phyloP scores from a whole-genome alignment of 2,329 filamentous ascomycete genomes.

The Calonectria ilicicola region DNA sequence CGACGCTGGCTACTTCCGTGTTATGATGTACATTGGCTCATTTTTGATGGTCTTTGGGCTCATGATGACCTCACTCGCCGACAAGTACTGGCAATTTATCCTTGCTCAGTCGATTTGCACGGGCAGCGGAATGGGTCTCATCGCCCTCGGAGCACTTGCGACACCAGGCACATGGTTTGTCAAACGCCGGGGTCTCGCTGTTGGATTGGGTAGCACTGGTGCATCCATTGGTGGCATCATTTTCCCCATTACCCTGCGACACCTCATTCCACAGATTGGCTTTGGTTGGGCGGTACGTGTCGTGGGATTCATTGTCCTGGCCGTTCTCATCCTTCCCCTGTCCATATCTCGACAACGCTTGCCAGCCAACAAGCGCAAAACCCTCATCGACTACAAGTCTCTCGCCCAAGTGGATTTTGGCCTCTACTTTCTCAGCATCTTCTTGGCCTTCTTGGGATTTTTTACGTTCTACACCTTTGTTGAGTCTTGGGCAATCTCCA shows the following conservation, averaged over 20 bases:
- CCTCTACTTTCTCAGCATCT: slow-evolving; percentile 47
- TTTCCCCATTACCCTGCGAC: slow-evolving; percentile 52
- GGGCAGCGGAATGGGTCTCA: background rate
- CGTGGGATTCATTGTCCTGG: slow-evolving; percentile 36
- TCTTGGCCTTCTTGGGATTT: slow-evolving; percentile 51
- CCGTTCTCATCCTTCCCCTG: slow-evolving; percentile 36
- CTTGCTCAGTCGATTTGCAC: background rate
- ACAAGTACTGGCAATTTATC: slow-evolving; percentile 42
- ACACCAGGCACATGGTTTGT: background rate
- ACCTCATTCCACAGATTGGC: slow-evolving; percentile 46
- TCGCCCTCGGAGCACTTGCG: background rate
- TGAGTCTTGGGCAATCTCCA: slow-evolving; percentile 52
- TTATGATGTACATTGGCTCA: slow-evolving; percentile 47
- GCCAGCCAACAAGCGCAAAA: slow-evolving; percentile 42
- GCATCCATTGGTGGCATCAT: slow-evolving; percentile 53
- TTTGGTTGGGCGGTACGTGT: slow-evolving; percentile 2
- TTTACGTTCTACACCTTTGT: slow-evolving; percentile 57
- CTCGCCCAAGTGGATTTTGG: slow-evolving; percentile 38
- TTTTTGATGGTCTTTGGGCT: slow-evolving; percentile 52
- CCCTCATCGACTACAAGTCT: slow-evolving; percentile 32
- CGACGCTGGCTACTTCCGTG: slow-evolving; percentile 52
- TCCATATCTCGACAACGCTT: background rate
- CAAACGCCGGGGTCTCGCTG: slow-evolving; percentile 50
- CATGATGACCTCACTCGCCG: slow-evolving; percentile 51
- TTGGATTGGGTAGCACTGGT: slow-evolving; percentile 56